These are phyloP conservation scores for Achaetomium macrosporum DNA, from an alignment of 2,329 filamentous ascomycete species.

Conservation along the genomic window DNA sequence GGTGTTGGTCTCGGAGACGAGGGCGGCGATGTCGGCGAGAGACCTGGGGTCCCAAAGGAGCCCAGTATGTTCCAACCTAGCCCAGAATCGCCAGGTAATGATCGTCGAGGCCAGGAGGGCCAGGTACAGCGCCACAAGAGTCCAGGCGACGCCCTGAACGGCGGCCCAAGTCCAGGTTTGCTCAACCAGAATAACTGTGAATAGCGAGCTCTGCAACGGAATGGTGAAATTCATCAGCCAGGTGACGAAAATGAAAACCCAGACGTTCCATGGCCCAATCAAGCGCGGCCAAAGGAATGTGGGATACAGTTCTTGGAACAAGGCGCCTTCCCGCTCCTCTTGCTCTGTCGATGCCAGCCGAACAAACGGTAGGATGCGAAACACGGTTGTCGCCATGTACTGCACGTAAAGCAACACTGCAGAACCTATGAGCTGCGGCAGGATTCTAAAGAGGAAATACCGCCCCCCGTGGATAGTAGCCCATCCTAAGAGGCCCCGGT, in stretches of 20 bases:
- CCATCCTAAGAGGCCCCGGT: constrained; percentile 64
- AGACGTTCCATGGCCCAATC: constrained; percentile 60
- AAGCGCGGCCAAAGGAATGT: constrained; percentile 58
- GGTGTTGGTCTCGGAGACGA: constrained; percentile 76
- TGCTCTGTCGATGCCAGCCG: constrained; percentile 64
- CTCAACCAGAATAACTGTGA: constrained; percentile 55
- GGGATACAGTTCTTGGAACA: constrained; percentile 65
- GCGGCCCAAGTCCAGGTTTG: constrained; percentile 72
- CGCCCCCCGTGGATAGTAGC: constrained; percentile 61
- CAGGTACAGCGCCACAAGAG: constrained; percentile 66
- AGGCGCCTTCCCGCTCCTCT: constrained; percentile 53
- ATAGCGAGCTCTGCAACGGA: constrained; percentile 73
- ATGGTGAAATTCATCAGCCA: constrained; percentile 78
- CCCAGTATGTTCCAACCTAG: constrained; percentile 57
- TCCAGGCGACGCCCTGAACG: constrained; percentile 73
- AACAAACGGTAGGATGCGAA: constrained; percentile 70
- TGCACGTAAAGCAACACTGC: constrained; percentile 72
- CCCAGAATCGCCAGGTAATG: constrained; percentile 59
- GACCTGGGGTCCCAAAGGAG: constrained; percentile 80
- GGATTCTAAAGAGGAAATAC: constrained; percentile 82
- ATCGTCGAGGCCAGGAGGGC: constrained; percentile 55
- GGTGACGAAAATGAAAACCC: constrained; percentile 59
- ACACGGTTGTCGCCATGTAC: constrained; percentile 65
- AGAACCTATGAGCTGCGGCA: constrained; percentile 72
- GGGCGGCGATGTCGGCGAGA: constrained; percentile 71